Base-by-base conservation (phyloP, 306 rosid species). In the Quercus robur region DNA sequence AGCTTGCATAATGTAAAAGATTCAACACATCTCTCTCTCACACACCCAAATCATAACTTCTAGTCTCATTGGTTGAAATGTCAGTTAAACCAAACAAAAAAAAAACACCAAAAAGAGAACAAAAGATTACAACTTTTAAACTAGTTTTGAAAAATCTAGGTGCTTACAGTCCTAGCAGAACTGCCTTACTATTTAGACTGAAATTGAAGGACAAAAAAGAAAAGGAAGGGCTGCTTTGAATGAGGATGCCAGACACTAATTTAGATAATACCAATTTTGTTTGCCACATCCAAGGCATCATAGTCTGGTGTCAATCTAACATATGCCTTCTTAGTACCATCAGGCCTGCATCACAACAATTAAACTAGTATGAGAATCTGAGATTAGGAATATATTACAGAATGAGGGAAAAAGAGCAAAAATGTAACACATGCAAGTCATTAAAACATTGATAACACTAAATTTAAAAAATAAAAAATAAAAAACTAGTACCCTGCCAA, bases 241-340 rank as follows among this genome's bases (percentile, higher is more conserved):
- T 31, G 70, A 66, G 31, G 75, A 68, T 35, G 7, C 77, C 70
- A 63, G 21, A 69, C 75, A 13, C 81, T 18, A 54, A 1, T 71
- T 90, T 90, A 93, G 84, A 93, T 93, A 28, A 93, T 91, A 6
- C 98, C 98, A 58, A 93, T 93, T 84, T 93, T 93, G 97, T 93
- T 93, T 33, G 98, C 97, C 18, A 91, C 97, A 69, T 93, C 98
- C 81, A 93, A 76, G 3, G 98, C 98, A 82, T 93, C 98, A 11
- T 81, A 90, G 75, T 93, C 98, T 7, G 93, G 98, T 17, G 97
- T 91, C 92, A 93, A 81, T 83, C 93, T 84, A 3, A 93, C 98
- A 82, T 91, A 93, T 2, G 98, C 98, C 88, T 93, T 93, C 88
- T 93, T 93, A 79, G 97, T 91, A 69, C 98, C 98, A 88, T 93